Conservation (phyloP, 306 rosid genomes). For the Castanopsis chinensis region DNA sequence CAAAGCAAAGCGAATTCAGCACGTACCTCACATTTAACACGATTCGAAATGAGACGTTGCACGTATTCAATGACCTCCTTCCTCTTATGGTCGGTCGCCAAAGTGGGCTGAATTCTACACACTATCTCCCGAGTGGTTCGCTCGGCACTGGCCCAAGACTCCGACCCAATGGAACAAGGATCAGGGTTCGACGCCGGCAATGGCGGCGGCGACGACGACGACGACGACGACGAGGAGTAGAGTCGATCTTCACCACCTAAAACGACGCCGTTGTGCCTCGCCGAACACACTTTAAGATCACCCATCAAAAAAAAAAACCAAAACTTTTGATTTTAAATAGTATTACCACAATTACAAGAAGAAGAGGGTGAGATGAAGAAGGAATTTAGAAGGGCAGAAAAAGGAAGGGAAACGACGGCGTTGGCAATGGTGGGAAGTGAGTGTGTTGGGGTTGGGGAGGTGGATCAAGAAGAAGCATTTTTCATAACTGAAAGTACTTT, state of each 20-base stretch:
- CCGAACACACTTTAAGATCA: constrained; percentile 2
- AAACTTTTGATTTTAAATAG: background rate
- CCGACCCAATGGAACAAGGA: constrained; percentile 8
- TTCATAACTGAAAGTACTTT: too few species aligned
- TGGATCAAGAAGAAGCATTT: too few species aligned
- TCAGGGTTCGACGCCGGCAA: constrained; percentile 21
- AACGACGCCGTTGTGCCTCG: constrained; percentile 7
- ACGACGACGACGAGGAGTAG: constrained; percentile 5
- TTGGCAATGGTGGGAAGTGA: too few species aligned
- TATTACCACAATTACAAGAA: too few species aligned
- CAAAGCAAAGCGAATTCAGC: background rate
- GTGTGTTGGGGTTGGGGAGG: too few species aligned
- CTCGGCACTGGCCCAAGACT: constrained; percentile 38
- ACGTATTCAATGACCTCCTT: constrained; percentile 32
- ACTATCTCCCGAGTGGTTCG: constrained; percentile 8
- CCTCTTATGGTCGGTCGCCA: constrained; percentile 32
- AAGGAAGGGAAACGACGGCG: too few species aligned
- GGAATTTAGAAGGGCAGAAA: too few species aligned
- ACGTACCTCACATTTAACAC: constrained; percentile 36
- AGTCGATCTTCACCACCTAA: background rate
- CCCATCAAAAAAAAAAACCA: constrained; percentile 2
- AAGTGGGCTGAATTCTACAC: constrained; percentile 38
- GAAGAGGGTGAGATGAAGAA: background rate
- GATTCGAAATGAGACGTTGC: constrained; percentile 22
- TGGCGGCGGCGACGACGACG: constrained; percentile 17